These are phyloP conservation scores for Suillus alpinus DNA, from an alignment of 768 basidiomycete genomes.

Conservation along the genomic window DNA sequence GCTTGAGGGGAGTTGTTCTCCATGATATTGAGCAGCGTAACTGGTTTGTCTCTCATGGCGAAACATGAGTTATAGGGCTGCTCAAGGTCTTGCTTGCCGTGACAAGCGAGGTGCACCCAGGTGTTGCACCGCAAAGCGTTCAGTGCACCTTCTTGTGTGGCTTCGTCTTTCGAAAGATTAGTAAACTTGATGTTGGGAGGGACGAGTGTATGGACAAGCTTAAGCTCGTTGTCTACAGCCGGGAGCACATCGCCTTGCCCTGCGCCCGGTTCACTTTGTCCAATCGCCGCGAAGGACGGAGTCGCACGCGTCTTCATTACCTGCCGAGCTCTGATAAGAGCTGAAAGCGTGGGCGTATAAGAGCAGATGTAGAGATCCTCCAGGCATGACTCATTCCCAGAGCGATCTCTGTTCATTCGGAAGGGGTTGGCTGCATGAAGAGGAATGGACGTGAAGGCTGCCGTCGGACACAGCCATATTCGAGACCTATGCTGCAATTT, in stretches of 20 bases:
- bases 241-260: neutral
- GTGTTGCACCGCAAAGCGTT: neutral
- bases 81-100: constrained; percentile 8
- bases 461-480: constrained; percentile 11
- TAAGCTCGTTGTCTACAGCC: constrained; percentile 6
- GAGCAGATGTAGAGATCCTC: constrained; percentile 10
- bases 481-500: neutral
- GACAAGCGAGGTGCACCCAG: constrained; percentile 21
- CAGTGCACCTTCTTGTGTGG: neutral
- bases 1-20: too few species aligned
- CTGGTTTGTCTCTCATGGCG: too few species aligned
- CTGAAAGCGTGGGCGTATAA: constrained; percentile 9
- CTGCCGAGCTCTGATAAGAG: constrained; percentile 10
- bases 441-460: constrained; percentile 9
- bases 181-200: constrained; percentile 3
- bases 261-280: constrained; percentile 1
- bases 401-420: constrained; percentile 3
- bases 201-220: constrained; percentile 17
- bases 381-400: neutral
- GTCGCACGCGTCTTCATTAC: neutral
- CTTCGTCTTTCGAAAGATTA: neutral
- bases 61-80: too few species aligned
- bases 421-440: constrained; percentile 28
- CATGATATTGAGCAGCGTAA: too few species aligned
- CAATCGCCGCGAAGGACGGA: constrained; percentile 1